Conservation (phyloP, 306 rosid genomes). For the Cucurbita pepo region DNA sequence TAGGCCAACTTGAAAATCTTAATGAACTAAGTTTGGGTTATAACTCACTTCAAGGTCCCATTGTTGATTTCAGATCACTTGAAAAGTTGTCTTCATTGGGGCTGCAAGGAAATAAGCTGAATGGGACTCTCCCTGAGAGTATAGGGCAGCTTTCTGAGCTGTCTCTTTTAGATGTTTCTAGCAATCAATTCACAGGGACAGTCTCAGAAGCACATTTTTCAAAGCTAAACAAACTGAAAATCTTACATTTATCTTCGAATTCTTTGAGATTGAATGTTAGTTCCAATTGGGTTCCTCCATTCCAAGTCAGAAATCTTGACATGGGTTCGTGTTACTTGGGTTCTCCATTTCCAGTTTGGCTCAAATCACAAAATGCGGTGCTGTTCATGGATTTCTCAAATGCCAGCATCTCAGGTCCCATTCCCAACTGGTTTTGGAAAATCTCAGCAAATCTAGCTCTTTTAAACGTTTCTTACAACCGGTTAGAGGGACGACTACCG, state of each 20-base stretch:
- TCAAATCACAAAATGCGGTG: slow-evolving; percentile 18
- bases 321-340: slow-evolving; percentile 30
- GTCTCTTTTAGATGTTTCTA: slow-evolving; percentile 16
- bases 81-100: not conserved
- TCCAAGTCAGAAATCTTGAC: not conserved
- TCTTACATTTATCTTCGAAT: slow-evolving; percentile 11
- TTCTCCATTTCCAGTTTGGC: slow-evolving; percentile 32
- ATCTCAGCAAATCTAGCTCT: not conserved
- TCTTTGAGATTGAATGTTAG: slow-evolving; percentile 18
- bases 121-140: slow-evolving; percentile 27
- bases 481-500: slow-evolving; percentile 17
- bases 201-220: slow-evolving; percentile 24
- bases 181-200: slow-evolving; percentile 22
- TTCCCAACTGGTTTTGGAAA: slow-evolving; percentile 37
- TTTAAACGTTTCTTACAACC: slow-evolving; percentile 23
- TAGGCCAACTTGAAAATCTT: slow-evolving; percentile 19
- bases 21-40: not conserved
- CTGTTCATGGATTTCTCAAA: slow-evolving; percentile 11
- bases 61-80: slow-evolving; percentile 19
- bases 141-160: slow-evolving; percentile 26
- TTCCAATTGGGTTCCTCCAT: slow-evolving; percentile 27
- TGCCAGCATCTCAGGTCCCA: slow-evolving; percentile 19
- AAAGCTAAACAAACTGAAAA: slow-evolving; percentile 1
- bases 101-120: slow-evolving; percentile 16
- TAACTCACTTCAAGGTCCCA: slow-evolving; percentile 22